Evolutionary conservation across 331 rosid genomes (phyloP).

Genomic region (Quercus tomentella): DNA sequence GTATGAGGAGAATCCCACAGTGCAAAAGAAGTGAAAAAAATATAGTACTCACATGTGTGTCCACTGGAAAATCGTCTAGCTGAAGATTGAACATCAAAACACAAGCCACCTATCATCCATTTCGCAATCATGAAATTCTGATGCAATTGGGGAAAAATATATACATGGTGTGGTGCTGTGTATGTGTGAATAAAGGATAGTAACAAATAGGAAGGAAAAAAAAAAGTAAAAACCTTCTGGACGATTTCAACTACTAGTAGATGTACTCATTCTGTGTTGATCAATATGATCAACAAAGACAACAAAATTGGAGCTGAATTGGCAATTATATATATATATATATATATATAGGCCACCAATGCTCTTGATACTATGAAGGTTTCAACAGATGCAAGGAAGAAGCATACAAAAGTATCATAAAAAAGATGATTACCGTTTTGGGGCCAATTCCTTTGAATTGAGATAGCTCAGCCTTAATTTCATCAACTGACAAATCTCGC

Average conservation of each 20-base stretch:
- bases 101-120: slow-evolving; percentile 68
- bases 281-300: neutral
- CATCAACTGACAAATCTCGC: slow-evolving; percentile 49
- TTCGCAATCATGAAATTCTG: slow-evolving; percentile 9
- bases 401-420: neutral
- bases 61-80: slow-evolving; percentile 92
- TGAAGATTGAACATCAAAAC: slow-evolving; percentile 93
- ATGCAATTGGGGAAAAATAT: neutral
- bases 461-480: slow-evolving; percentile 70
- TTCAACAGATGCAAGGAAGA: neutral
- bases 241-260: neutral
- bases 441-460: slow-evolving; percentile 92
- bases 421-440: slow-evolving; percentile 57
- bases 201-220: neutral
- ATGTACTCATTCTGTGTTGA: neutral
- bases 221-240: neutral
- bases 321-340: neutral
- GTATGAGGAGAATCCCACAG: neutral
- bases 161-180: neutral
- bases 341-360: neutral
- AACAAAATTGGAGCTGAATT: neutral
- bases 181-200: neutral
- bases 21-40: slow-evolving; percentile 6
- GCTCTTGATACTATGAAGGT: slow-evolving; percentile 3
- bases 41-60: slow-evolving; percentile 71